These are phyloP conservation scores for Acorus calamus DNA, from an alignment of 106 monocot species.

Conservation along the genomic window DNA sequence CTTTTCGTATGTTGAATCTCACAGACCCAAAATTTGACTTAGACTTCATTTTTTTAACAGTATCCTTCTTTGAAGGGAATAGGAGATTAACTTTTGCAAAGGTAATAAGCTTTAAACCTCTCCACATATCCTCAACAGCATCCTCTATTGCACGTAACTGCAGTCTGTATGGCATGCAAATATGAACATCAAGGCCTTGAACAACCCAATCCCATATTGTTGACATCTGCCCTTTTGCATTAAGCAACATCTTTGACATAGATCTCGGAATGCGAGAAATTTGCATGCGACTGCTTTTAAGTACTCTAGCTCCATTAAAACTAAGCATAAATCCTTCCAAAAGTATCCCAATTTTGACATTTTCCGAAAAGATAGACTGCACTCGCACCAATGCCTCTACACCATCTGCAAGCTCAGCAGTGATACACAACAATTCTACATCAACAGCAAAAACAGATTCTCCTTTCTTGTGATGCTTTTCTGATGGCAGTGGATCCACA, in stretches of 20 bases:
- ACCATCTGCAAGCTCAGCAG: conserved; percentile 93
- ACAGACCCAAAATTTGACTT: conserved; percentile 60
- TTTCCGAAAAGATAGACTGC: conserved; percentile 93
- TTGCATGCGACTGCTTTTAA: conserved; percentile 82
- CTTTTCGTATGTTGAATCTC: conserved; percentile 57
- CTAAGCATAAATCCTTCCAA: conserved; percentile 64
- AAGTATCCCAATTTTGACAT: conserved; percentile 80
- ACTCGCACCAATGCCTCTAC: conserved; percentile 71
- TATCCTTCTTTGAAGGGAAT: conserved; percentile 32
- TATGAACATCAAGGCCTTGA: conserved; percentile 71
- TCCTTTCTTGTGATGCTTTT: conserved; percentile 38
- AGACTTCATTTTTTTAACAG: conserved; percentile 43
- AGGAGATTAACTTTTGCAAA: conserved; percentile 44
- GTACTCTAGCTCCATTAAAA: conserved; percentile 61
- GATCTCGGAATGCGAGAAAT: conserved; percentile 84
- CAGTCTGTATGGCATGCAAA: conserved; percentile 87
- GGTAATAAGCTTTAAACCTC: conserved; percentile 66
- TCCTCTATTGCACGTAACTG: conserved; percentile 96
- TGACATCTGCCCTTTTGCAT: conserved; percentile 32
- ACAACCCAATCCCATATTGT: conserved; percentile 85
- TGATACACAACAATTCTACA: conserved; percentile 60
- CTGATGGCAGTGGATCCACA: conserved; percentile 25
- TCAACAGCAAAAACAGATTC: conserved; percentile 85
- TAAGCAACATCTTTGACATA: conserved; percentile 12
- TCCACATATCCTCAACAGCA: conserved; percentile 83